Percentiles rank a stretch among this genome's conserved stretches.
Evolutionary conservation across 306 rosid species (phyloP).

Genomic region (Vigna radiata): DNA sequence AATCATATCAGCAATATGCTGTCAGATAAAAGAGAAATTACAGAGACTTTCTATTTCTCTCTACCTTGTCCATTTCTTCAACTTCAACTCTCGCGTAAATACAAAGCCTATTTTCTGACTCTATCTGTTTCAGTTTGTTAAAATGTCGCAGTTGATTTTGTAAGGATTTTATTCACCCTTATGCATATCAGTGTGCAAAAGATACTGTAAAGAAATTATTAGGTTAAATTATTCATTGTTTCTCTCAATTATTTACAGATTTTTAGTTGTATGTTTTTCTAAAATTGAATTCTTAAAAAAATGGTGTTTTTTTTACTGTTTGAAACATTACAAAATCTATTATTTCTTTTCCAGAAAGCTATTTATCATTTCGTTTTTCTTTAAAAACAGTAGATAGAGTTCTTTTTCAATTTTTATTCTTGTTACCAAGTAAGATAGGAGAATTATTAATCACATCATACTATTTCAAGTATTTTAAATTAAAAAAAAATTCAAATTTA

Average conservation of each 20-base stretch:
- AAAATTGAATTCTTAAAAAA: no score
- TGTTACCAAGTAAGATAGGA: background rate
- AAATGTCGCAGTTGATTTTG: background rate
- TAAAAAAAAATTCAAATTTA: background rate
- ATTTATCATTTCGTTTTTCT: background rate
- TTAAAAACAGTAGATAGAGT: no score
- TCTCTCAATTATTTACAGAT: background rate
- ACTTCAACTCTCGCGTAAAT: conserved; percentile 1
- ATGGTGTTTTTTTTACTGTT: no score
- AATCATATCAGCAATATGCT: conserved; percentile 35
- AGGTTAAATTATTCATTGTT: background rate
- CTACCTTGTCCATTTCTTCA: conserved; percentile 28
- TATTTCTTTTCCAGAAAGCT: background rate
- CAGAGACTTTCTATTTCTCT: conserved; percentile 18
- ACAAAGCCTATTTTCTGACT: background rate
- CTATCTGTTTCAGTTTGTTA: conserved; percentile 9
- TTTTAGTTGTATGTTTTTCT: background rate
- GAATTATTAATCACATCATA: background rate
- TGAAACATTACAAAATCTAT: no score
- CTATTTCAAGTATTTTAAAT: background rate
- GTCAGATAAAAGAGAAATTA: conserved; percentile 41
- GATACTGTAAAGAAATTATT: background rate
- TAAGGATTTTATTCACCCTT: no score
- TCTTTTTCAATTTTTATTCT: background rate
- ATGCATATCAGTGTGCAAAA: no score